Evolutionary conservation across 345 rosid species (phyloP).

Genomic region (Gossypium australe): DNA sequence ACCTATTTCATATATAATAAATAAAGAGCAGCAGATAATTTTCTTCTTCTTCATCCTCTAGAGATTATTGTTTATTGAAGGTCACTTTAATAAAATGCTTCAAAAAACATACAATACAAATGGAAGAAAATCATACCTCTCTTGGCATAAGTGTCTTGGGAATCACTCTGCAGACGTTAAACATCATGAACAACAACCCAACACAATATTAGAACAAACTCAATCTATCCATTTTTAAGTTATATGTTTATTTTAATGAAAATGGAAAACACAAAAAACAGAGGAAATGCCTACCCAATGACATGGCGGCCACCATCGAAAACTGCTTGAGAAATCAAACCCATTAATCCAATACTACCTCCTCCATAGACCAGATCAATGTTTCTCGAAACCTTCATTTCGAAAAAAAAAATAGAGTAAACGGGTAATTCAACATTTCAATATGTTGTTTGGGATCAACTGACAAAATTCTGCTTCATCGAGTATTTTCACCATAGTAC

Average conservation of each 20-base stretch:
- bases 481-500: not conserved
- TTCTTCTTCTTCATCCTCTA: not conserved
- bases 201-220: not conserved
- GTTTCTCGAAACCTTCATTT: constrained; percentile 62
- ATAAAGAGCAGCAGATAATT: not conserved
- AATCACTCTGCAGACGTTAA: constrained; percentile 46
- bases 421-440: not conserved
- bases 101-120: constrained; percentile 8
- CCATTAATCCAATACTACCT: constrained; percentile 96
- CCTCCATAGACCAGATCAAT: constrained; percentile 95
- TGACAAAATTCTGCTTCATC: not conserved
- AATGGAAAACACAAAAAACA: not conserved
- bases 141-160: constrained; percentile 71
- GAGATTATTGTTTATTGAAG: not conserved
- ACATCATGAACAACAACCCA: not conserved
- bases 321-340: constrained; percentile 81
- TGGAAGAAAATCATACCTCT: constrained; percentile 45
- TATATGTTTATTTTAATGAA: not conserved
- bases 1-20: not conserved
- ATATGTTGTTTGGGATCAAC: not conserved
- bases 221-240: not conserved
- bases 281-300: constrained; percentile 46
- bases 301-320: constrained; percentile 86
- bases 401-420: not conserved
- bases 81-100: not conserved